These are phyloP conservation scores for Neofusicoccum cordaticola DNA, from an alignment of 2,329 filamentous ascomycete genomes.

Conservation along the genomic window DNA sequence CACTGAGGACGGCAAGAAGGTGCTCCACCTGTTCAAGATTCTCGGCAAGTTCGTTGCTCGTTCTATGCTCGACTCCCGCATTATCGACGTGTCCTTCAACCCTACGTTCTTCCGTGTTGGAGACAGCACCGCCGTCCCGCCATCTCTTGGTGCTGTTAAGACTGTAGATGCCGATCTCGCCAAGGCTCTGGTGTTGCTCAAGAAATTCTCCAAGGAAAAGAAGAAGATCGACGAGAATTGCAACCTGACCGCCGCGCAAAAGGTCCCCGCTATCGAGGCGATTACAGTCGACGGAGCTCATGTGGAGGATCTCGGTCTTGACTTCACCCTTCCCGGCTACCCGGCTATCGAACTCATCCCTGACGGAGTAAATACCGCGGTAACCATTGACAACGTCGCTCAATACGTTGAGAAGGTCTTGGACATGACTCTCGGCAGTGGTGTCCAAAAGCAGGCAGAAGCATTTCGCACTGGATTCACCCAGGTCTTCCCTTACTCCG, in stretches of 20 bases:
- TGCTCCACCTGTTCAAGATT: conserved; percentile 84
- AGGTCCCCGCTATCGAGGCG: conserved; percentile 64
- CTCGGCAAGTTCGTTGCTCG: conserved; percentile 96
- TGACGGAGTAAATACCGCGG: conserved; percentile 68
- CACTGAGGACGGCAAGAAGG: conserved; percentile 78
- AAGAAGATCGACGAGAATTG: conserved; percentile 74
- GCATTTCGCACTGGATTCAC: conserved; percentile 90
- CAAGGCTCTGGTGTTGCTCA: conserved; percentile 79
- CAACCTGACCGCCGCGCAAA: conserved; percentile 64
- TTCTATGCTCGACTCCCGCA: conserved; percentile 96
- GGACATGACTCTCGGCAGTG: conserved; percentile 84
- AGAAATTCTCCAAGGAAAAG: conserved; percentile 81
- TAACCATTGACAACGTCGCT: conserved; percentile 91
- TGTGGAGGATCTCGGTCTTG: conserved; percentile 84
- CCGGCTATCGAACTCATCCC: conserved; percentile 78
- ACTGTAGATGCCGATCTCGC: conserved; percentile 84
- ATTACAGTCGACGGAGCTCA: conserved; percentile 72
- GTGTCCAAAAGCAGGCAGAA: conserved; percentile 84
- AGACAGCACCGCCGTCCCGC: conserved; percentile 67
- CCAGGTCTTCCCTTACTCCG: conserved; percentile 92
- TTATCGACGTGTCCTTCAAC: conserved; percentile 97
- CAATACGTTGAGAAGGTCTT: conserved; percentile 84
- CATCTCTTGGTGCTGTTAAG: conserved; percentile 85
- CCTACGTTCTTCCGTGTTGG: conserved; percentile 96
- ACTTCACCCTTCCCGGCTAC: conserved; percentile 94